Conservation (phyloP, 179 eudicot genomes). For the Pouteria campechiana region DNA sequence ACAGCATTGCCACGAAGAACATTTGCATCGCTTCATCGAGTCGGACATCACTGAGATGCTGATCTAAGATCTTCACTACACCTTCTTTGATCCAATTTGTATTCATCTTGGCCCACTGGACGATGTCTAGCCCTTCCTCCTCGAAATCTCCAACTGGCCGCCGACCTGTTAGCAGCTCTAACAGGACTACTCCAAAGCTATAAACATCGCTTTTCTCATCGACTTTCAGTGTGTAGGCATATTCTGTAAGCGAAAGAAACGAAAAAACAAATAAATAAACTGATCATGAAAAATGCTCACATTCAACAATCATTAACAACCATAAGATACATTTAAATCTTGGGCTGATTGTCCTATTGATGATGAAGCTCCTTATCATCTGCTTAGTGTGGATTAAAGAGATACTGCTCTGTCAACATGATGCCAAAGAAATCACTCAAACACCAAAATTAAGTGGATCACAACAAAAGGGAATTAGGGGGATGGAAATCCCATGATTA, state of each 20-base stretch:
- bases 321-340: too few relatives aligned
- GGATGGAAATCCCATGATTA: too few relatives aligned
- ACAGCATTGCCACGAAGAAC: slow-evolving; percentile 55
- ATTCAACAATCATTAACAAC: too few relatives aligned
- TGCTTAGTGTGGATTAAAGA: too few relatives aligned
- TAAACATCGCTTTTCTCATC: slow-evolving; percentile 72
- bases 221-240: slow-evolving; percentile 67
- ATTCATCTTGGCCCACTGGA: slow-evolving; percentile 44
- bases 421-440: too few relatives aligned
- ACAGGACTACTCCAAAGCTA: slow-evolving; percentile 57
- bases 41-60: slow-evolving; percentile 32
- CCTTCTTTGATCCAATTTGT: slow-evolving; percentile 41
- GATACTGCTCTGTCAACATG: too few relatives aligned
- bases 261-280: not conserved
- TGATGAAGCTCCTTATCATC: too few relatives aligned
- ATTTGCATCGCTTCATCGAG: slow-evolving; percentile 36
- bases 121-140: slow-evolving; percentile 63
- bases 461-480: too few relatives aligned
- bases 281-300: not conserved
- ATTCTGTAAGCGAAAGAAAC: slow-evolving; percentile 21
- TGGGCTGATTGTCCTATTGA: too few relatives aligned
- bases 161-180: slow-evolving; percentile 54
- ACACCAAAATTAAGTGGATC: too few relatives aligned
- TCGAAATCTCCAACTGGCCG: slow-evolving; percentile 63
- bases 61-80: slow-evolving; percentile 38